phyloP scores from a whole-genome alignment of 768 basidiomycete genomes.

The Boletus vinaceobasis region DNA sequence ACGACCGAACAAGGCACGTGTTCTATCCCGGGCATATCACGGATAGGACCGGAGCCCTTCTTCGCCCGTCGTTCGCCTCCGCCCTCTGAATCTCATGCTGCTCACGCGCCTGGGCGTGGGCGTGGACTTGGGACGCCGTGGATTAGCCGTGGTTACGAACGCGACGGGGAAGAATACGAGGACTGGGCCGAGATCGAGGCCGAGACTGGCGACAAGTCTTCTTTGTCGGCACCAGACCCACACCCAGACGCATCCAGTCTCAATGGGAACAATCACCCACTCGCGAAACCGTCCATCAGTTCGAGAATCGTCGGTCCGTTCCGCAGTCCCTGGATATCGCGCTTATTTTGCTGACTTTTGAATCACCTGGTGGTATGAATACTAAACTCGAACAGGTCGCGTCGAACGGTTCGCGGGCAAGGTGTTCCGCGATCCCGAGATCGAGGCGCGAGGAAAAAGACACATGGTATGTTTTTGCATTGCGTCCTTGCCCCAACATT shows the following conservation, averaged over 20 bases:
- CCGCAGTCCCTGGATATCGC: neutral
- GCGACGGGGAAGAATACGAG: slow-evolving; percentile 18
- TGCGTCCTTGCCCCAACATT: neutral
- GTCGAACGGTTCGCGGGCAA: slow-evolving; percentile 18
- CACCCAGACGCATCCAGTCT: too few relatives aligned
- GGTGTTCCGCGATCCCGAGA: slow-evolving; percentile 17
- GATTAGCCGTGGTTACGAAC: slow-evolving; percentile 19
- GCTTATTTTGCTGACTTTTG: neutral
- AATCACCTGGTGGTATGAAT: too few relatives aligned
- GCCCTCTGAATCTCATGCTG: too few relatives aligned
- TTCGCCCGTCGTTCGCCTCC: neutral
- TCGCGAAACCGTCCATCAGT: neutral
- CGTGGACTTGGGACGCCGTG: too few relatives aligned
- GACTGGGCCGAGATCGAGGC: neutral
- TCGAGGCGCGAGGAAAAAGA: slow-evolving; percentile 16
- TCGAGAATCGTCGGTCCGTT: slow-evolving; percentile 8
- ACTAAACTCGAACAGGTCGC: neutral
- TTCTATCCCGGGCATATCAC: slow-evolving; percentile 9
- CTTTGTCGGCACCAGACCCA: neutral
- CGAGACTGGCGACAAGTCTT: neutral
- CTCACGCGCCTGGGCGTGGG: neutral
- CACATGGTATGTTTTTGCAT: slow-evolving; percentile 9
- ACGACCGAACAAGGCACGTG: neutral
- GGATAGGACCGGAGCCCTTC: neutral
- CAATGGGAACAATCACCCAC: neutral